Percentiles rank a stretch among this genome's conserved stretches.
Conservation (phyloP, 2,329 filamentous ascomycete genomes). For the Calonectria crousiana region DNA sequence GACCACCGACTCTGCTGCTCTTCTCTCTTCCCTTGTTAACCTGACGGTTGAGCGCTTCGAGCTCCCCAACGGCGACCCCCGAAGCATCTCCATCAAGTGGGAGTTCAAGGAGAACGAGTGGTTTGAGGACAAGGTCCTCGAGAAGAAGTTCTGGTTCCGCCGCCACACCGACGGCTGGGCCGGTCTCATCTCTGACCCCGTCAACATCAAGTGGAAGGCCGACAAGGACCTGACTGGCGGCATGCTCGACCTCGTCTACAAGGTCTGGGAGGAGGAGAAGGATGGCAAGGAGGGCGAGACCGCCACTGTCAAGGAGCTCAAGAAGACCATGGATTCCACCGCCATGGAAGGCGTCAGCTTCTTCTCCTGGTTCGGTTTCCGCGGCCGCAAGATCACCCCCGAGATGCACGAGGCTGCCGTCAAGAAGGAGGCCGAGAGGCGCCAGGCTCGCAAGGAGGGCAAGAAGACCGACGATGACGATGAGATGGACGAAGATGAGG, state of each 20-base stretch:
- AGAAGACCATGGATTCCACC: conserved; percentile 68
- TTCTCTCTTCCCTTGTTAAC: conserved; percentile 75
- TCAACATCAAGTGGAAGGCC: conserved; percentile 86
- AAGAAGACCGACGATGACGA: conserved; percentile 62
- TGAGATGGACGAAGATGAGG: conserved; percentile 64
- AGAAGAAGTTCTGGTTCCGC: conserved; percentile 94
- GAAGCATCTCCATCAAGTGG: conserved; percentile 82
- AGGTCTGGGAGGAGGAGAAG: conserved; percentile 73
- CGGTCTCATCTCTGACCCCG: conserved; percentile 88
- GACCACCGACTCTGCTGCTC: conserved; percentile 79
- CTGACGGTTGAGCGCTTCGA: conserved; percentile 86
- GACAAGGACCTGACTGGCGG: conserved; percentile 87
- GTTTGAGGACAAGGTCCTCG: conserved; percentile 81
- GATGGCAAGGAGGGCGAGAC: conserved; percentile 59
- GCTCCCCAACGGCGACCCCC: conserved; percentile 81
- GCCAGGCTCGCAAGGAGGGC: conserved; percentile 61
- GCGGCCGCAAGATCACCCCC: conserved; percentile 75
- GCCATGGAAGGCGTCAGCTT: conserved; percentile 79
- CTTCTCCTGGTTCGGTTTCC: conserved; percentile 91
- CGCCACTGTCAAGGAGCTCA: conserved; percentile 62
- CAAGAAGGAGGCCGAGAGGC: conserved; percentile 71
- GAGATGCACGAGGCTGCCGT: conserved; percentile 76
- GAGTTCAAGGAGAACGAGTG: conserved; percentile 85
- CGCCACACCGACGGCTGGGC: conserved; percentile 75
- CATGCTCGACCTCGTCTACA: conserved; percentile 78